Evolutionary conservation across 345 rosid genomes (phyloP), one percentile per base, ranked within the genome.

Genomic region (Pseudoturritis turrita): DNA sequence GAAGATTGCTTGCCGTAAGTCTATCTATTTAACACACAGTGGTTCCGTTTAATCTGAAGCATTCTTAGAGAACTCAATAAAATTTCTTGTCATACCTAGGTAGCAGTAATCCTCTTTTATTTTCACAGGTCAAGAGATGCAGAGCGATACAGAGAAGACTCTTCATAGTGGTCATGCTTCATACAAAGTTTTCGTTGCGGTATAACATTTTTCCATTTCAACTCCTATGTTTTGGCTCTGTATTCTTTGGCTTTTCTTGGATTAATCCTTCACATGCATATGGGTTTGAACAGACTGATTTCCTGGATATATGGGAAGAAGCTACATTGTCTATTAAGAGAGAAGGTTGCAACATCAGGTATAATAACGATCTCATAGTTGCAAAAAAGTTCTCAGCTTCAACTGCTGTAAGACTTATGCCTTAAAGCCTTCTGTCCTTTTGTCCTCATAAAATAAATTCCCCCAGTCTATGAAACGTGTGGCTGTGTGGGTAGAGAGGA

Each of bases 1-100:
- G 66, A 96, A 88, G 88, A 92, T 96, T 41, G 73, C 82, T 13
- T 86, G 92, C 76, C 87, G 98, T 92, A 74, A 79, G 98, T 78
- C 55, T 63, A 68, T 77, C 6, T 17, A 51, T 58, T 19, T 54
- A 22, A n/a, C n/a, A 62, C 65, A 70, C 31, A 54, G 14, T 28
- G 53, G 46, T 6, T 62, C 45, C 54, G 13, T 28, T 37, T 55
- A 29, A 46, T 47, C 28, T 46, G 54, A 31, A 71, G 19, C 39
- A 10, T 76, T 47, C 33, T 49, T 77, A n/a, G n/a, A 67, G 46
- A 40, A 59, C 31, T 50, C 29, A 0, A n/a, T 31, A 15, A 17
- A 12, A 54, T 15, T 45, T 64, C 11, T 44, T 36, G n/a, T 4
- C 17, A 14, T 6, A 52, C 50, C 66, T n/a, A n/a, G n/a, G n/a